phyloP scores from a whole-genome alignment of 2,329 filamentous ascomycete genomes.

The Nemania sp. region DNA sequence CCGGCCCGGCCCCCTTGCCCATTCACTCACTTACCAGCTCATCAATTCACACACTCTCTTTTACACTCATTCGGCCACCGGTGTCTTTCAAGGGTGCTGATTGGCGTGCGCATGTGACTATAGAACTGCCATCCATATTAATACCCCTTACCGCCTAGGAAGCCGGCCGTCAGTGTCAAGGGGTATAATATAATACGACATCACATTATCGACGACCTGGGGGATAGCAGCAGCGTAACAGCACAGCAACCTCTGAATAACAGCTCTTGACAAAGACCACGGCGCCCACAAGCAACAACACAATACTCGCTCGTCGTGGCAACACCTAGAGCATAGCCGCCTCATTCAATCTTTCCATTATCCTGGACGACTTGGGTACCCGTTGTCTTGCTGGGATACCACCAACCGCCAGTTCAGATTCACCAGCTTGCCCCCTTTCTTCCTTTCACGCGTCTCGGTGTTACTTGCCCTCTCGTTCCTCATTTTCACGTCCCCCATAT shows the following conservation, averaged over 20 bases:
- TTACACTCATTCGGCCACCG: background rate
- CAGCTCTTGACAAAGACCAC: constrained; percentile 12
- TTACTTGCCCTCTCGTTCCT: constrained; percentile 12
- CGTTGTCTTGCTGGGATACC: constrained; percentile 18
- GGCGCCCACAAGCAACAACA: constrained; percentile 9
- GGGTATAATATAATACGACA: background rate
- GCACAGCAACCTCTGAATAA: constrained; percentile 1
- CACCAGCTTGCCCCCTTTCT: constrained; percentile 8
- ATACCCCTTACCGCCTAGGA: background rate
- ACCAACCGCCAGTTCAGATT: constrained; percentile 4
- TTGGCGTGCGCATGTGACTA: constrained; percentile 3
- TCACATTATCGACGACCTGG: background rate
- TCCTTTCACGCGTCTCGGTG: too few species aligned
- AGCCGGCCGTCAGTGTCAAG: background rate
- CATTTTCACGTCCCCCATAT: constrained; percentile 37
- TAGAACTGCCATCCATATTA: background rate
- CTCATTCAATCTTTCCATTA: constrained; percentile 15
- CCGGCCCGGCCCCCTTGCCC: background rate
- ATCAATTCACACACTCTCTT: background rate
- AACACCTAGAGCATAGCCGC: background rate
- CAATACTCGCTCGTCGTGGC: background rate
- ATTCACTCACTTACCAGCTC: background rate
- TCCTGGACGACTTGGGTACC: constrained; percentile 3
- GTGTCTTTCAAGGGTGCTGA: background rate
- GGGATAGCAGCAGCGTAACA: background rate